Evolutionary conservation across 768 basidiomycete genomes (phyloP), one percentile per base, ranked within the genome.

Genomic region (Agrocybe pediades): DNA sequence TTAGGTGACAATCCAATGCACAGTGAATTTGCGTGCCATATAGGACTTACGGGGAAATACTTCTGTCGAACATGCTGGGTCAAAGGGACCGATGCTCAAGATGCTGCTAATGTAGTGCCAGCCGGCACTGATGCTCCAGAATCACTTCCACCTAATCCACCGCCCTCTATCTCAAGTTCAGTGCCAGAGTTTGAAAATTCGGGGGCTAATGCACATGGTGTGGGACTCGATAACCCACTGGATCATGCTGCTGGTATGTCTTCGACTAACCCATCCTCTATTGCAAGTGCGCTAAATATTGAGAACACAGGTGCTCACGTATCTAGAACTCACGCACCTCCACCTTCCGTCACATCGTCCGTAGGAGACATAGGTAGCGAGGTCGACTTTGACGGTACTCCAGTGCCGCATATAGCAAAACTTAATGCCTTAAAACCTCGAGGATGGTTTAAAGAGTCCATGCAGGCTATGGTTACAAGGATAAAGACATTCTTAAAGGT

Each of bases 1-100:
- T 63, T 72, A 0, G 78, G 77, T 0, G 75, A 81, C 53, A 79
- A 81, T 56, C 78, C 75, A 0, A 78, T 78, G 77, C 73, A 72
- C 27, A 71, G 76, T 45, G 74, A 79, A 57, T 60, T 79, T 54
- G 69, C 76, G 0, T 78, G 70, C 43, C 79, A 81, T 47, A 69
- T 77, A 51, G 77, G 75, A 0, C 54, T 75, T 11, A 46, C 43
- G 0, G 75, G 69, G 0, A 74, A 71, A 26, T 65, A 61, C 21
- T 77, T 78, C 54, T 81, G 79, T 50, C 67, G 71, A 1, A 58
- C 55, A 1, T 81, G 79, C 53, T 57, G 61, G 54, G 76, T 74
- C 0, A 58, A 68, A 41, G 69, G 69, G 2, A 15, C 36, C 17
- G 59, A 60, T 44, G 53, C 53, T 3, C 51, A 49, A 17, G 51